phyloP scores from a whole-genome alignment of 345 rosid species.

The Pugionium dolabratum region DNA sequence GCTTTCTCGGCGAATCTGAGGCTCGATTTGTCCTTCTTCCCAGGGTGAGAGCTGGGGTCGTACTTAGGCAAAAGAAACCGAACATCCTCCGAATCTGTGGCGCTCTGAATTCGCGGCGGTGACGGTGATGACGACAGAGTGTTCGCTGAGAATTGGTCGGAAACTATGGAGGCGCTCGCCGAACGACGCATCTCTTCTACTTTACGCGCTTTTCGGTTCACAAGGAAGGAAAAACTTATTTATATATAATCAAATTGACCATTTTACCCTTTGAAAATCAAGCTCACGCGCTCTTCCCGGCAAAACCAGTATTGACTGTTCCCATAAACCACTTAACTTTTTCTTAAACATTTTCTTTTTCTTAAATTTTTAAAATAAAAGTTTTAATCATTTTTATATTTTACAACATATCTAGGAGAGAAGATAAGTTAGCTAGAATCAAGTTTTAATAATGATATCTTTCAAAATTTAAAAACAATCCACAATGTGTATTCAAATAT shows the following conservation, averaged over 20 bases:
- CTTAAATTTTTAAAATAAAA: too few species aligned
- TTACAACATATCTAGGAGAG: too few species aligned
- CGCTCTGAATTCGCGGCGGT: conserved; percentile 25
- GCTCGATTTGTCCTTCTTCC: conserved; percentile 57
- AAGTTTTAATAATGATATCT: too few species aligned
- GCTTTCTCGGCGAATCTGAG: conserved; percentile 81
- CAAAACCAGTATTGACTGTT: conserved; percentile 8
- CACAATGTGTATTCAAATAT: too few species aligned
- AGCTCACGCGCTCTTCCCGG: conserved; percentile 32
- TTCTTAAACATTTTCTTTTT: neutral
- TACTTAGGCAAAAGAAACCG: conserved; percentile 55
- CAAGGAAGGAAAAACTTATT: neutral
- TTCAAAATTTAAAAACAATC: too few species aligned
- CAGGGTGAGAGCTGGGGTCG: conserved; percentile 66
- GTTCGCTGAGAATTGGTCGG: conserved; percentile 46
- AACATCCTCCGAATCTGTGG: conserved; percentile 31
- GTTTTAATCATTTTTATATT: too few species aligned
- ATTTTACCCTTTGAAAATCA: conserved; percentile 10
- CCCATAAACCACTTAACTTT: neutral
- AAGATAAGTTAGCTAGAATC: too few species aligned
- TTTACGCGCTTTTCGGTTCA: conserved; percentile 32
- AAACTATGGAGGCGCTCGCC: conserved; percentile 50
- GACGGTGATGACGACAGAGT: conserved; percentile 40
- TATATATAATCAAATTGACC: conserved; percentile 2
- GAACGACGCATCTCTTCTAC: conserved; percentile 63